Evolutionary conservation across 163 green algal genomes (phyloP), one percentile per base, ranked within the genome.

Genomic region (Volvox carteri): DNA sequence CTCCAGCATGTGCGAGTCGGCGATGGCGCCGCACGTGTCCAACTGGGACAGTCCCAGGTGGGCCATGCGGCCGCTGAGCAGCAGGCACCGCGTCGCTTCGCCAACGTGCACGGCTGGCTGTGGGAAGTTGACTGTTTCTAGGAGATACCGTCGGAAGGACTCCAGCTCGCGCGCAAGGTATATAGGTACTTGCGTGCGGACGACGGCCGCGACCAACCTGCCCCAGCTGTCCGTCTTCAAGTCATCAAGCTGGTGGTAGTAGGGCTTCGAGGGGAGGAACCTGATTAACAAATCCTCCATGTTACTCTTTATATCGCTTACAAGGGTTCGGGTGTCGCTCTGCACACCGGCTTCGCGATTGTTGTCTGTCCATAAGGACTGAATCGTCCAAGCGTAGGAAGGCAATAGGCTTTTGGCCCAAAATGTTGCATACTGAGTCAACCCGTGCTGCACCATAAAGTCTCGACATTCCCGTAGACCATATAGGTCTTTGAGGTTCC

Each of bases 201-300:
- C 70, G 21, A 56, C 23, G 14, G 70, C 19, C 18, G 25, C 16
- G 30, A 78, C 19, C 9, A 78, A 30, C 21, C 39, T 14, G 70
- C 16, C 23, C 70, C 70, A 78, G 39, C 39, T 52, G 19, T 78
- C 70, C 37, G 56, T 37, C 5, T 30, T 6, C 33, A 78, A 58
- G 39, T 78, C 70, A 21, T 78, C 70, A 58, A 78, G 19, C 19
- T 30, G 19, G 9, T 54, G 37, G 70, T 78, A 78, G 23, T 78
- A 54, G 11, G 70, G 37, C 35, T 78, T 78, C 8, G 37, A 35
- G 12, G 70, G 70, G 21, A 78, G 70, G 41, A 78, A 52, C 8
- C 37, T 78, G 25, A 35, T 78, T 9, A 78, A 39, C 33, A 56
- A 6, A 56, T 54, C 39, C 23, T 78, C 70, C 37, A 56, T 54